These are phyloP conservation scores for Penicillium flavigenum DNA, from an alignment of 495 filamentous ascomycete genomes.

Conservation along the genomic window DNA sequence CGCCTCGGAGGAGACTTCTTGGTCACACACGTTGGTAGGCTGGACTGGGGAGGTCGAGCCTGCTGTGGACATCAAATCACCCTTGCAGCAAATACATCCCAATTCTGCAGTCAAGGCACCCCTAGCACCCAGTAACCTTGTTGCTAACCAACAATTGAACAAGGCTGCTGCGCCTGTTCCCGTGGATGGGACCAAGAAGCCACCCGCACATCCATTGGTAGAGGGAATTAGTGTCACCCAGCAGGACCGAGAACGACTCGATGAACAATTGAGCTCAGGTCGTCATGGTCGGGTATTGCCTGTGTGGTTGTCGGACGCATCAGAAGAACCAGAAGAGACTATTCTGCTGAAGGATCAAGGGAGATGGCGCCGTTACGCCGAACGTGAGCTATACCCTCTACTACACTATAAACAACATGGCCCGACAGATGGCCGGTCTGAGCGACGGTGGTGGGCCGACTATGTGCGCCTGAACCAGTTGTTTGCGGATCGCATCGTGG, in stretches of 20 bases:
- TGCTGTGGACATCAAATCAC: constrained; percentile 36
- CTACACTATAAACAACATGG: constrained; percentile 94
- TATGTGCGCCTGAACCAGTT: constrained; percentile 84
- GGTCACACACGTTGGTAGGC: constrained; percentile 84
- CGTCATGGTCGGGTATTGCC: constrained; percentile 71
- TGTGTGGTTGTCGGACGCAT: constrained; percentile 79
- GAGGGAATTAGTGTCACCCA: constrained; percentile 65
- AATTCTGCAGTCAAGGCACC: constrained; percentile 31
- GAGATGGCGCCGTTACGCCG: constrained; percentile 83
- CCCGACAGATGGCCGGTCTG: constrained; percentile 76
- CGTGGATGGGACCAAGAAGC: constrained; percentile 55
- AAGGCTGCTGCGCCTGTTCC: constrained; percentile 72
- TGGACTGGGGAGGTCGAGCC: constrained; percentile 89
- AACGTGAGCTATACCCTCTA: constrained; percentile 83
- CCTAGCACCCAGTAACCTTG: constrained; percentile 17
- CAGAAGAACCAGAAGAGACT: constrained; percentile 60
- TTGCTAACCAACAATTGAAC: constrained; percentile 36
- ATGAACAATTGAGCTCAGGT: constrained; percentile 64
- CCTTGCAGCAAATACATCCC: constrained; percentile 35
- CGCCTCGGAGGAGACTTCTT: constrained; percentile 68
- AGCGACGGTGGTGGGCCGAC: constrained; percentile 82
- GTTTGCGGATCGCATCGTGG: constrained; percentile 81
- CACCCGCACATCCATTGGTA: constrained; percentile 52
- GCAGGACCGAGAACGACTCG: constrained; percentile 65
- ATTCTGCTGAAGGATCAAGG: constrained; percentile 72